Evolutionary conservation across 169 alveolate genomes (phyloP), one percentile per base, ranked within the genome.

Genomic region (Plasmodium chabaudi): DNA sequence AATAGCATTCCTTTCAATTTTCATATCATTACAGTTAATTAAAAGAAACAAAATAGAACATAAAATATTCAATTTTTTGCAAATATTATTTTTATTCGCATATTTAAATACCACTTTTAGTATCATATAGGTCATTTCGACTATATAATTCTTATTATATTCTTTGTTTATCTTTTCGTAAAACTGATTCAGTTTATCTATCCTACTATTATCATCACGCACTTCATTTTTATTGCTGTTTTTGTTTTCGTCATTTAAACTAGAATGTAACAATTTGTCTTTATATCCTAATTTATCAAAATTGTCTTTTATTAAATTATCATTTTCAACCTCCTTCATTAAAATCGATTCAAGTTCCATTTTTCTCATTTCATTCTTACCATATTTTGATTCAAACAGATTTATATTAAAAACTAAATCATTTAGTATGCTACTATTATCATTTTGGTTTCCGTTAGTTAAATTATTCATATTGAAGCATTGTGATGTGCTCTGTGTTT

Each of bases 41-140:
- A 77, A 25, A 46, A 77, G 34, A 51, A 25, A 77, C 1, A 77
- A 77, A 10, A 77, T 64, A 42, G 77, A 77, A 49, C 70, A 49
- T 49, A 77, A 12, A 19, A 77, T 77, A 23, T 77, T 57, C 46
- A 77, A 77, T 63, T 25, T 77, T 77, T 77, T 77, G 55, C 53
- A 77, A 27, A 77, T 51, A 56, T 46, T 64, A 27, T 51, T 65
- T 44, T 44, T 77, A 77, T 13, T 77, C 46, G 21, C 56, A 44
- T 77, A 77, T 44, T 49, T 63, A 17, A 77, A 12, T 12, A 53
- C 13, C 51, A 77, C 77, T 17, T 77, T 27, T 77, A 77, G 65
- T 25, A 77, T 57, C 47, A 53, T 21, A 77, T 77, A 77, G 2
- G 53, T 57, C 5, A 57, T 77, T 10, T 51, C 34, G 13, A 72